Evolutionary conservation across 768 basidiomycete species (phyloP).

Genomic region (Kwoniella botswanensis): DNA sequence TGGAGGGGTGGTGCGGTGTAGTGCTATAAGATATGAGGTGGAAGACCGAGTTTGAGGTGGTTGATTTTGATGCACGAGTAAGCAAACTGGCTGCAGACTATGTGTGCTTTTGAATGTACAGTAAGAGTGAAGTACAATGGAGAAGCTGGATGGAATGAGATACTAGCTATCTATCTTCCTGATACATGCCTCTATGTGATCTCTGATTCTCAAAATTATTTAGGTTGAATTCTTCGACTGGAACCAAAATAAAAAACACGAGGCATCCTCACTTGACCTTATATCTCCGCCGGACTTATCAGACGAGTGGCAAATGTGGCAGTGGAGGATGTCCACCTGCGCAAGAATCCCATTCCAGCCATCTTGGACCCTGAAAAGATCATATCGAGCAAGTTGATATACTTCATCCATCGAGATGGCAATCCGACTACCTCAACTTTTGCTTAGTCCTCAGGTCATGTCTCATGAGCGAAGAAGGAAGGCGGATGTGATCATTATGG

Average conservation of each 20-base stretch:
- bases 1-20: background rate
- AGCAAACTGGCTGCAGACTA: background rate
- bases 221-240: background rate
- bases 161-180: background rate
- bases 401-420: constrained; percentile 19
- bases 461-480: background rate
- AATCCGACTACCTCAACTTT: background rate
- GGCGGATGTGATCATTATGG: no score
- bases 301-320: constrained; percentile 25
- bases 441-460: background rate
- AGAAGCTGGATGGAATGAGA: background rate
- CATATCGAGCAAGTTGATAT: constrained; percentile 9
- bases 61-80: constrained; percentile 1
- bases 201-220: background rate
- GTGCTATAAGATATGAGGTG: background rate
- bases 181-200: no score
- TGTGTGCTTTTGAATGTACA: constrained; percentile 22
- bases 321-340: constrained; percentile 25
- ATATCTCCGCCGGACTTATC: constrained; percentile 16
- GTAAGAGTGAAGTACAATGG: background rate
- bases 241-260: constrained; percentile 19
- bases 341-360: background rate
- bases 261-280: constrained; percentile 1
- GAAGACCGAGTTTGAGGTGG: background rate
- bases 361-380: constrained; percentile 21